These are phyloP conservation scores for Monilinia fructicola DNA, from an alignment of 2,329 filamentous ascomycete species.

Conservation along the genomic window DNA sequence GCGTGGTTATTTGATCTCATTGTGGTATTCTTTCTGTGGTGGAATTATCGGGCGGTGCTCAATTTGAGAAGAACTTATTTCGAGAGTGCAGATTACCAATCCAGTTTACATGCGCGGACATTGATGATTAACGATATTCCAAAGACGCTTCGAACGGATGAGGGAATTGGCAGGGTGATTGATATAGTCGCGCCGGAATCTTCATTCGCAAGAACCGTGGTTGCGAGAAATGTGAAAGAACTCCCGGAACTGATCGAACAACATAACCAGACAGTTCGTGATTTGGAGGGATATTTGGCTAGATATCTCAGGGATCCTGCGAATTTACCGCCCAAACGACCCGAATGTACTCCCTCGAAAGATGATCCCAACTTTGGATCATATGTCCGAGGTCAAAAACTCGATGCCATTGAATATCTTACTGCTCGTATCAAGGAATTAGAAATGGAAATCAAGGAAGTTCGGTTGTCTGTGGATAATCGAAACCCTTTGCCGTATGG, in stretches of 20 bases:
- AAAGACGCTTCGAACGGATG: slow-evolving; percentile 72
- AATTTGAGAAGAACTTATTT: slow-evolving; percentile 76
- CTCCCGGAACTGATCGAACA: slow-evolving; percentile 81
- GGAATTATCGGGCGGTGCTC: slow-evolving; percentile 77
- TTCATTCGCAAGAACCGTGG: slow-evolving; percentile 74
- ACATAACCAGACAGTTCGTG: slow-evolving; percentile 76
- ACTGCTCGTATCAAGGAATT: slow-evolving; percentile 80
- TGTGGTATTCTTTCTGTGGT: slow-evolving; percentile 81
- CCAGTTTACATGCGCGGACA: slow-evolving; percentile 75
- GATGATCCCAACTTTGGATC: slow-evolving; percentile 68
- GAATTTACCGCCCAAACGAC: slow-evolving; percentile 72
- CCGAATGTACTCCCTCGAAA: slow-evolving; percentile 76
- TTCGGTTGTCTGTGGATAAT: slow-evolving; percentile 78
- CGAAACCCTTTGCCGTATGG: slow-evolving; percentile 88
- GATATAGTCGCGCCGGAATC: slow-evolving; percentile 77
- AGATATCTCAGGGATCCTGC: slow-evolving; percentile 89
- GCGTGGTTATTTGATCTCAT: slow-evolving; percentile 70
- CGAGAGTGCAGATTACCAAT: slow-evolving; percentile 82
- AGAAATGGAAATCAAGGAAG: slow-evolving; percentile 80
- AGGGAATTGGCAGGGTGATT: slow-evolving; percentile 81
- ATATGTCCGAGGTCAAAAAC: slow-evolving; percentile 67
- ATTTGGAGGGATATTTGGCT: slow-evolving; percentile 79
- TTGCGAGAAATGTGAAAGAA: slow-evolving; percentile 89
- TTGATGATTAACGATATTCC: slow-evolving; percentile 82
- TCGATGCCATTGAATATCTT: slow-evolving; percentile 93